Base-by-base conservation (phyloP, 371 early-diverging fungal genomes). In the Mortierella sp. region DNA sequence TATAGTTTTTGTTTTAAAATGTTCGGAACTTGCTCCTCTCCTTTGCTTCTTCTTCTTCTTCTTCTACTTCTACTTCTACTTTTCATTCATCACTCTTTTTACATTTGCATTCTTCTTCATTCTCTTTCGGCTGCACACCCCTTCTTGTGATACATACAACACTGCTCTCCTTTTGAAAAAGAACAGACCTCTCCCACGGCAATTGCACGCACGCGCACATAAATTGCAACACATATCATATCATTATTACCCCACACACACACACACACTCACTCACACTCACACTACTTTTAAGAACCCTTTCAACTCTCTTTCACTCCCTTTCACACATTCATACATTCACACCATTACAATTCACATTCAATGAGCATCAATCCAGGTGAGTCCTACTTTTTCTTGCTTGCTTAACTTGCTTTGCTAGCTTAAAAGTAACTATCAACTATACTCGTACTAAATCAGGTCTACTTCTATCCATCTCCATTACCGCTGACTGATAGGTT, bases 361-460 rank as follows among this genome's bases (percentile, higher is more conserved):
- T 26, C 52, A 43, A 72, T 72, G 72, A 72, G 66, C 62, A 66
- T 65, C 32, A 72, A 72, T 54, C 72, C 72, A 72, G 72, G 72
- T 72, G 24, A n/a, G 20, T 45, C 24, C 52, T 55, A 37, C 4
- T 30, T 37, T n/a, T 5, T 20, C 52, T 40, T 22, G 11, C 24
- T 57, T 37, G 11, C 24, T 22, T 28, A 30, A 5, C 30, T 24
- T 20, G 1, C 35, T n/a, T n/a, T n/a, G n/a, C n/a, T n/a, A n/a
- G n/a, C n/a, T 6, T n/a, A 30, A 8, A 54, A 37, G 5, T 18
- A 32, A 20, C 18, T 45, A 45, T 11, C 47, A 11, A 6, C 6
- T 45, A 11, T 18, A 14, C 11, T 45, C 5, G 18, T 45, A 45
- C 47, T 45, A 45, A 45, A 45, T 45, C 18, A 14, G 1, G 47